These are phyloP conservation scores for Fagus sylvatica DNA, from an alignment of 306 rosid species.

Conservation along the genomic window DNA sequence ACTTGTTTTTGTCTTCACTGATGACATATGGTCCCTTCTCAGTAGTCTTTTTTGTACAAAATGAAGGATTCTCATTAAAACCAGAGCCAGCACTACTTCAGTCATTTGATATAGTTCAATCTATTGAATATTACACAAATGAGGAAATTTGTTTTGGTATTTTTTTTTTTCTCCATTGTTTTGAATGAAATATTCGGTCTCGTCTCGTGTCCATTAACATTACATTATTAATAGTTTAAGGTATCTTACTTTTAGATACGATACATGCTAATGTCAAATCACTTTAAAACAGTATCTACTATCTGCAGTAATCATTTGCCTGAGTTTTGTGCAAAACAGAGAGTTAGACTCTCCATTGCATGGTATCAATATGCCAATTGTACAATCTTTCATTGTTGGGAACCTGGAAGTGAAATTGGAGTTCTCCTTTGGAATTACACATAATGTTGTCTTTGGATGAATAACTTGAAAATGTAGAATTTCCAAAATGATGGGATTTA, in stretches of 20 bases:
- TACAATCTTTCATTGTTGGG: not conserved
- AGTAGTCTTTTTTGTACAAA: not conserved
- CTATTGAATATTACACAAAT: not conserved
- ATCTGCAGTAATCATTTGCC: not conserved
- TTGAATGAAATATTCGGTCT: too few species aligned
- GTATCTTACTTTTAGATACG: too few species aligned
- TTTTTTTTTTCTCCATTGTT: not conserved
- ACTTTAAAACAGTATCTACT: too few species aligned
- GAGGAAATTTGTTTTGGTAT: not conserved
- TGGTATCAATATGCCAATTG: not conserved
- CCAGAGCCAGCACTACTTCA: not conserved
- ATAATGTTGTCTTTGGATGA: too few species aligned
- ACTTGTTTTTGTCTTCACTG: not conserved
- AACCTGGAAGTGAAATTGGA: not conserved
- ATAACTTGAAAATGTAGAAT: too few species aligned
- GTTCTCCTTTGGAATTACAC: too few species aligned
- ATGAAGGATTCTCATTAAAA: too few species aligned
- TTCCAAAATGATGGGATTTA: too few species aligned
- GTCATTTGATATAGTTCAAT: not conserved
- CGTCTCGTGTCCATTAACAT: too few species aligned
- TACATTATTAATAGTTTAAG: too few species aligned
- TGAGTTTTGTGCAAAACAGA: not conserved
- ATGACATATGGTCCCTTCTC: not conserved
- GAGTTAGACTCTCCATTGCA: not conserved
- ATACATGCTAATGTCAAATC: too few species aligned